phyloP scores from a whole-genome alignment of 345 rosid species.

The Rhodamnia rubescens region DNA sequence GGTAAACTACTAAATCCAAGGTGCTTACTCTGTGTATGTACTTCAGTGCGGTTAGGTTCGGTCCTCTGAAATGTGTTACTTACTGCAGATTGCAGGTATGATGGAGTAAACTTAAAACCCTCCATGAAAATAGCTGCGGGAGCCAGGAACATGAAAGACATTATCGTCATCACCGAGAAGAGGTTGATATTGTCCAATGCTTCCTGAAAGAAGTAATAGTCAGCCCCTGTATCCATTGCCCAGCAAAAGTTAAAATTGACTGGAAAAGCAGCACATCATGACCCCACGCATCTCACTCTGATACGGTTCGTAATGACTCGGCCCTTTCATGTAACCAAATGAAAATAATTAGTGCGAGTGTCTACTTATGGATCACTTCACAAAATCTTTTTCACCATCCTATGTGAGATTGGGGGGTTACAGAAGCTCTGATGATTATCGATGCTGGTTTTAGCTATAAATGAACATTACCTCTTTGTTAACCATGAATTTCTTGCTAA shows the following conservation, averaged over 20 bases:
- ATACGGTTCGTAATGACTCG: background rate
- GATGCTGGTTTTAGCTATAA: background rate
- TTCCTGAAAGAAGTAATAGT: slow-evolving; percentile 29
- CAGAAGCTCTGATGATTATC: background rate
- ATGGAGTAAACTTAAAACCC: slow-evolving; percentile 59
- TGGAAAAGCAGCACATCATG: background rate
- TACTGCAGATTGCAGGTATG: slow-evolving; percentile 53
- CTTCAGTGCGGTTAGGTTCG: background rate
- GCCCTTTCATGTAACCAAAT: background rate
- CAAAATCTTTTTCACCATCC: background rate
- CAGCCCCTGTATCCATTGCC: background rate
- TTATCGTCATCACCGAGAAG: slow-evolving; percentile 67
- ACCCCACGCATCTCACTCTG: background rate
- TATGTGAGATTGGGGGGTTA: background rate
- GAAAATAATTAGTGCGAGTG: background rate
- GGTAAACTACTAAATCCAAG: background rate
- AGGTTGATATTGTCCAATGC: slow-evolving; percentile 77
- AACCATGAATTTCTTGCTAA: slow-evolving; percentile 72
- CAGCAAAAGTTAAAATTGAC: background rate
- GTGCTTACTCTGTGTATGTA: background rate
- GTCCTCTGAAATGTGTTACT: slow-evolving; percentile 11
- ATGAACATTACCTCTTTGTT: slow-evolving; percentile 33
- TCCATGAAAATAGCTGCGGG: slow-evolving; percentile 59
- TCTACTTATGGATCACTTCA: background rate
- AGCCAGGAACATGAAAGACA: slow-evolving; percentile 52